Conservation (phyloP, 371 early-diverging fungal species). For the Rhizopus sp. region DNA sequence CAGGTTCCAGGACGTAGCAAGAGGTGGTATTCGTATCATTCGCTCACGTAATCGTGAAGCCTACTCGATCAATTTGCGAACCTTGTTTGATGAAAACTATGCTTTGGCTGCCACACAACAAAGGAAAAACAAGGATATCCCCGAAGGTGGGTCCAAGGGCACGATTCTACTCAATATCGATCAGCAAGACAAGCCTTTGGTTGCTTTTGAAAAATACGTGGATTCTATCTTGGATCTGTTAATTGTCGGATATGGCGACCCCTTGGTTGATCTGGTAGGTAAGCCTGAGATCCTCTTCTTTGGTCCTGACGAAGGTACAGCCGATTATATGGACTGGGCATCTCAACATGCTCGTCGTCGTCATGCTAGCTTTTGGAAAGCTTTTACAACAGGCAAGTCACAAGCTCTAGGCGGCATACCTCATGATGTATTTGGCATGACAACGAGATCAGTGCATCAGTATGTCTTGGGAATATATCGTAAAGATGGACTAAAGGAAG, state of each 20-base stretch:
- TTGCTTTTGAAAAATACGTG: constrained; percentile 99
- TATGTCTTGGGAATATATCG: constrained; percentile 96
- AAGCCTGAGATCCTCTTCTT: constrained; percentile 98
- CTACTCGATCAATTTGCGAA: constrained; percentile 95
- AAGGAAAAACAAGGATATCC: constrained; percentile 98
- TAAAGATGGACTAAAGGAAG: constrained; percentile 83
- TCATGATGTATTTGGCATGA: constrained; percentile 97
- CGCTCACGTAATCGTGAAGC: constrained; percentile 96
- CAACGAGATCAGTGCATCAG: constrained; percentile 98
- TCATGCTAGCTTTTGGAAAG: constrained; percentile 97
- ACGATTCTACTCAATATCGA: constrained; percentile 92
- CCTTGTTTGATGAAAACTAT: constrained; percentile 98
- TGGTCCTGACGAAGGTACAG: constrained; percentile 99
- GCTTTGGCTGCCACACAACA: constrained; percentile 95
- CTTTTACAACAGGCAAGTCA: constrained; percentile 98
- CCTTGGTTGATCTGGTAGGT: constrained; percentile 85
- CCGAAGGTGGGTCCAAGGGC: constrained; percentile 98
- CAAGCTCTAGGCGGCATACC: constrained; percentile 97
- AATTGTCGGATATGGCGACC: constrained; percentile 90
- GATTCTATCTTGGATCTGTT: constrained; percentile 93
- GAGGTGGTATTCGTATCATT: constrained; percentile 98
- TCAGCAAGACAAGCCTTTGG: constrained; percentile 92
- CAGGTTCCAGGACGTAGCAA: constrained; percentile 96
- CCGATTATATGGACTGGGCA: constrained; percentile 99
- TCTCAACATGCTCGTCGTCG: constrained; percentile 93